These are phyloP conservation scores for Bacidia rubella DNA, from an alignment of 495 filamentous ascomycete species.

Conservation along the genomic window DNA sequence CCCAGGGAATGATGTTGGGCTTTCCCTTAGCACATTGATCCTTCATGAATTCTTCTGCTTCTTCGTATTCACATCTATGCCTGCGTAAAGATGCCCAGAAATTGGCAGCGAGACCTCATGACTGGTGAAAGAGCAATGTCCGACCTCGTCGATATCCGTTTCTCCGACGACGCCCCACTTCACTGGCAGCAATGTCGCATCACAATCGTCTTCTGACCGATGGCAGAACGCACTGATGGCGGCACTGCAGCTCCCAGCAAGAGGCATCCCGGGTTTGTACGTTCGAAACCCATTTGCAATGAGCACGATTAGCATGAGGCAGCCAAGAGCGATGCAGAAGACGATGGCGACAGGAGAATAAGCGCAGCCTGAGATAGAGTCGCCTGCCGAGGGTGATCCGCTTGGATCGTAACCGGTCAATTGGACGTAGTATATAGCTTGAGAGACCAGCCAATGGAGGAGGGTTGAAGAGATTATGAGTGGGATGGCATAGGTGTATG, in stretches of 20 bases:
- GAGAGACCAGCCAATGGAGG: conserved; percentile 31
- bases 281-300: conserved; percentile 14
- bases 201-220: background rate
- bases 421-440: conserved; percentile 24
- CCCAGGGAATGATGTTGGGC: too few relatives aligned
- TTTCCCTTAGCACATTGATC: too few relatives aligned
- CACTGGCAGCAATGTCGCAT: background rate
- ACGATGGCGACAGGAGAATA: conserved; percentile 22
- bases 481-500: conserved; percentile 29
- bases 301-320: conserved; percentile 16
- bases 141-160: background rate
- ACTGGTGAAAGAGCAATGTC: conserved; percentile 1
- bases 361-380: conserved; percentile 17
- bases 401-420: conserved; percentile 12
- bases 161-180: background rate
- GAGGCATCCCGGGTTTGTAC: conserved; percentile 6
- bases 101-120: background rate
- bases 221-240: background rate
- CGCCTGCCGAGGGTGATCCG: background rate
- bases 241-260: background rate
- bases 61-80: background rate
- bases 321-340: conserved; percentile 15
- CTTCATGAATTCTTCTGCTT: background rate
- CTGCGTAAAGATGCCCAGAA: background rate
- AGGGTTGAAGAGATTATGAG: conserved; percentile 20